Conservation (phyloP, 257 asterid species). For the Plantago elongata region DNA sequence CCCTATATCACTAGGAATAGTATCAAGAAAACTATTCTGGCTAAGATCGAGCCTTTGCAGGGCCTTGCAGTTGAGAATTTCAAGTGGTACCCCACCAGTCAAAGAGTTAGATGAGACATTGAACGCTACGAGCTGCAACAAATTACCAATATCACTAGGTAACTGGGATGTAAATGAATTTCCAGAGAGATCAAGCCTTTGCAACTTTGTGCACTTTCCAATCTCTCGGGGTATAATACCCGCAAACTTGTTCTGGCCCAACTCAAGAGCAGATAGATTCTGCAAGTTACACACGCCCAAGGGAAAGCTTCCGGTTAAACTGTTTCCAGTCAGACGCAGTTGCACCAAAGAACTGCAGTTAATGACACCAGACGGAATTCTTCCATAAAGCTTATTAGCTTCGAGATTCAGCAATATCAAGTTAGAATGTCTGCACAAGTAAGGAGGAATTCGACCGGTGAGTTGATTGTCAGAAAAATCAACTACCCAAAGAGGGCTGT, state of each 20-base stretch:
- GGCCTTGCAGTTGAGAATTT: slow-evolving; percentile 60
- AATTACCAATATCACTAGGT: slow-evolving; percentile 66
- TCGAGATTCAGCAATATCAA: slow-evolving; percentile 72
- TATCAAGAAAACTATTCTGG: slow-evolving; percentile 48
- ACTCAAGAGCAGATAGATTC: slow-evolving; percentile 73
- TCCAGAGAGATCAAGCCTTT: slow-evolving; percentile 78
- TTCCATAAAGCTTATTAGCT: slow-evolving; percentile 56
- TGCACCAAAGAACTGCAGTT: slow-evolving; percentile 63
- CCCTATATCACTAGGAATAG: slow-evolving; percentile 60
- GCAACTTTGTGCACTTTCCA: slow-evolving; percentile 61
- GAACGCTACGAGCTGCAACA: slow-evolving; percentile 65
- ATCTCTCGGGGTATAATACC: slow-evolving; percentile 68
- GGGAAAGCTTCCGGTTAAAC: slow-evolving; percentile 63
- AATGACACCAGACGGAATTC: slow-evolving; percentile 55
- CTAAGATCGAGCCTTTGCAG: slow-evolving; percentile 89
- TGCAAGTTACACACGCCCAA: slow-evolving; percentile 57
- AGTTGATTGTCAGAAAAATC: slow-evolving; percentile 68
- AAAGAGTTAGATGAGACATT: slow-evolving; percentile 64
- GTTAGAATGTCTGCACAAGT: slow-evolving; percentile 49
- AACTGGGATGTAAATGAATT: slow-evolving; percentile 53
- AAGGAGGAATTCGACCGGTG: slow-evolving; percentile 70
- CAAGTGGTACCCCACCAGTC: slow-evolving; percentile 53
- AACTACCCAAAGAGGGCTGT: slow-evolving; percentile 72
- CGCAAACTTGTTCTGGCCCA: slow-evolving; percentile 63
- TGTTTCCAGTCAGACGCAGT: slow-evolving; percentile 59